phyloP scores from a whole-genome alignment of 306 rosid species.

The Benincasa hispida region DNA sequence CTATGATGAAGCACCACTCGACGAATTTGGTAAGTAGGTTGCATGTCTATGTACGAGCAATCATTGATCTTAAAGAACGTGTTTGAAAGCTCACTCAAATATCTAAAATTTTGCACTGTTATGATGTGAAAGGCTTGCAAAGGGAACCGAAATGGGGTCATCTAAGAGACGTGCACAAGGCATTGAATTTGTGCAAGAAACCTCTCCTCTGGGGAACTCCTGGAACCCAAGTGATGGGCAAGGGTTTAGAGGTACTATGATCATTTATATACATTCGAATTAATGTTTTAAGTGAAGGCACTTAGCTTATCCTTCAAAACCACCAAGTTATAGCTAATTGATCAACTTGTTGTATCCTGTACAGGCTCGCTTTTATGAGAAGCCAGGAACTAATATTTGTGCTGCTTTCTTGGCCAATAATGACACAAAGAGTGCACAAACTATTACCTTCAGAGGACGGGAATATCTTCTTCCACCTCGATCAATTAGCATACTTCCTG shows the following conservation, averaged over 20 bases:
- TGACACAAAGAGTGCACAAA: too few species aligned
- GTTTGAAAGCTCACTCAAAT: not conserved
- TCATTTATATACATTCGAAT: not conserved
- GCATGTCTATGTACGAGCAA: not conserved
- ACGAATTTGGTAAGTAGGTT: slow-evolving; percentile 44
- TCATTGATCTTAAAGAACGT: not conserved
- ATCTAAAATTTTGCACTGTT: not conserved
- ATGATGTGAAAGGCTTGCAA: slow-evolving; percentile 24
- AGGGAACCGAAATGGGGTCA: slow-evolving; percentile 93
- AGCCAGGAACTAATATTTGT: slow-evolving; percentile 28
- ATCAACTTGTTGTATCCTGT: not conserved
- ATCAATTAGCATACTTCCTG: slow-evolving; percentile 83
- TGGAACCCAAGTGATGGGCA: slow-evolving; percentile 19
- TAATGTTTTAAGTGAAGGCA: not conserved
- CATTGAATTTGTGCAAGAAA: slow-evolving; percentile 51
- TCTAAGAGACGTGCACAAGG: slow-evolving; percentile 56
- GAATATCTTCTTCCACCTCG: too few species aligned
- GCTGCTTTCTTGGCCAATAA: slow-evolving; percentile 77
- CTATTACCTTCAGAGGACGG: too few species aligned
- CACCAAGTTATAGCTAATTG: not conserved
- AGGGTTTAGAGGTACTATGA: slow-evolving; percentile 29
- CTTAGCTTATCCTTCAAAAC: not conserved
- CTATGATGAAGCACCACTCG: slow-evolving; percentile 90
- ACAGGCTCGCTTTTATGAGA: slow-evolving; percentile 48
- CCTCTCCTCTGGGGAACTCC: slow-evolving; percentile 38